phyloP scores from a whole-genome alignment of 1,139 yeast species.

The Sugiyamaella pinicola region DNA sequence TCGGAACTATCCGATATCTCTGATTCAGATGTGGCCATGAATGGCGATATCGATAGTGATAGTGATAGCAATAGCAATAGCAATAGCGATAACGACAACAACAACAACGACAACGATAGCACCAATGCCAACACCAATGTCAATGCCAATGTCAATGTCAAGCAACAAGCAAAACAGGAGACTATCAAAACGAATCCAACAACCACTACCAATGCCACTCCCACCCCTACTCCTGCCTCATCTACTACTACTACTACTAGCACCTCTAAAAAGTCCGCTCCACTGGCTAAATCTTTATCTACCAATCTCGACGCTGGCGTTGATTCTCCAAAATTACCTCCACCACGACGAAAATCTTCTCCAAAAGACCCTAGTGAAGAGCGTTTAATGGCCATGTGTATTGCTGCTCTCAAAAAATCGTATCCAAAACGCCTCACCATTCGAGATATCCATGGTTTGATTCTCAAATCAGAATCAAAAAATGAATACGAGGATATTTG shows the following conservation, averaged over 20 bases:
- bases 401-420: constrained; percentile 31
- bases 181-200: not conserved
- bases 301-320: not conserved
- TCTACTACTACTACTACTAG: not conserved
- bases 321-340: not conserved
- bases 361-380: constrained; percentile 24
- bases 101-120: not conserved
- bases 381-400: constrained; percentile 33
- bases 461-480: constrained; percentile 19
- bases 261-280: not conserved
- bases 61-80: not conserved
- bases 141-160: no score
- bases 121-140: not conserved
- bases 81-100: constrained; percentile 1
- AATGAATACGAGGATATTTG: constrained; percentile 25
- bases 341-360: constrained; percentile 8
- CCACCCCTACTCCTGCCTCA: not conserved
- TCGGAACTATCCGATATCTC: constrained; percentile 1
- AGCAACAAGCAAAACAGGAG: not conserved
- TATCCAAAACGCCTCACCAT: constrained; percentile 39
- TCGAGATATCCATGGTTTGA: constrained; percentile 37
- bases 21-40: not conserved
- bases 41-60: not conserved
- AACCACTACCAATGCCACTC: not conserved
- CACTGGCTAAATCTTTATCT: not conserved